Evolutionary conservation across 164 flowering plant genomes (phyloP).

Genomic region (Piper longum): DNA sequence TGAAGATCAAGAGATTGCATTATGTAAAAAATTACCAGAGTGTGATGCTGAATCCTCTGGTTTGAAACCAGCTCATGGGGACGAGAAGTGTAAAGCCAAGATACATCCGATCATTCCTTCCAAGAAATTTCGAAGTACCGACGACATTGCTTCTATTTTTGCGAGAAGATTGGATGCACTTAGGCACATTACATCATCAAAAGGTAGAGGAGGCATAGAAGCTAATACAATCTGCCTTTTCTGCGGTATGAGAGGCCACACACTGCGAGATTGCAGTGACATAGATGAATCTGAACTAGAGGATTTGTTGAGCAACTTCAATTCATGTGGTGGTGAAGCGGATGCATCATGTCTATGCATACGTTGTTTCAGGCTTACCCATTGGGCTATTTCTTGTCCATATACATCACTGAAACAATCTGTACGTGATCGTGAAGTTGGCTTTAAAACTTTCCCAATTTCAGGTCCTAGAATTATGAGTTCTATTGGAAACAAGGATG

Average conservation of each 20-base stretch:
- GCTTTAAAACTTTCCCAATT: background rate
- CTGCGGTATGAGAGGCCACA: constrained; percentile 63
- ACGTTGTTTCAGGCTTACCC: constrained; percentile 53
- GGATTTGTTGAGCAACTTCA: constrained; percentile 30
- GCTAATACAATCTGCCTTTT: constrained; percentile 31
- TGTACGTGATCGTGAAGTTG: constrained; percentile 5
- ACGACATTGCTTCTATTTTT: constrained; percentile 58
- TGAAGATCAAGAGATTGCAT: constrained; percentile 9
- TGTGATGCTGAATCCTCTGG: constrained; percentile 18
- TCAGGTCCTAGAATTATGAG: constrained; percentile 1
- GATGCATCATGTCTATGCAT: constrained; percentile 40
- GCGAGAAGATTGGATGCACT: constrained; percentile 65
- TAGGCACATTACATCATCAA: constrained; percentile 35
- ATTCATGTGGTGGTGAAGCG: constrained; percentile 18
- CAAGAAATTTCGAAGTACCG: constrained; percentile 26
- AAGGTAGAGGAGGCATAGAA: constrained; percentile 7
- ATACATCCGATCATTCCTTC: constrained; percentile 19
- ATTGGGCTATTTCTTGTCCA: constrained; percentile 72
- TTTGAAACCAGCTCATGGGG: constrained; percentile 9
- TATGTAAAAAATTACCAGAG: constrained; percentile 9
- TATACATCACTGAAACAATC: constrained; percentile 12
- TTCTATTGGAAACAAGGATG: constrained; percentile 3
- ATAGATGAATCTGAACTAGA: constrained; percentile 34
- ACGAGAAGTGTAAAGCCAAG: constrained; percentile 15
- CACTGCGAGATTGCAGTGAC: constrained; percentile 38